Evolutionary conservation across 106 monocot genomes (phyloP).

Genomic region (Acorus calamus): DNA sequence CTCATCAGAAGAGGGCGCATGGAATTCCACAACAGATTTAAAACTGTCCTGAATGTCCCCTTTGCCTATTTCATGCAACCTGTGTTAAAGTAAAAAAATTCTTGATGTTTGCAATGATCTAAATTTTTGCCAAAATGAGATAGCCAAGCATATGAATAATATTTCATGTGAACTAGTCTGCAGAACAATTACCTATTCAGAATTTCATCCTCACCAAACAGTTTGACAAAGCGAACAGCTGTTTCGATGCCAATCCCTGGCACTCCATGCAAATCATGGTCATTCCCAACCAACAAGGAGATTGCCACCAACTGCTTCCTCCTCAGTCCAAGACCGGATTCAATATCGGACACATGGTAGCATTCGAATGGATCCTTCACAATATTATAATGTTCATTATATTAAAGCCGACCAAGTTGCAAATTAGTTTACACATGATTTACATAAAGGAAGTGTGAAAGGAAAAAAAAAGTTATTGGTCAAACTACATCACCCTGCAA

Average conservation of each 20-base stretch:
- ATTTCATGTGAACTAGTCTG: not conserved
- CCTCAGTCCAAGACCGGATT: constrained; percentile 68
- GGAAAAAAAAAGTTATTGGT: too few relatives aligned
- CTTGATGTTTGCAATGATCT: too few relatives aligned
- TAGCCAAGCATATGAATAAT: not conserved
- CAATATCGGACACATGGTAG: constrained; percentile 81
- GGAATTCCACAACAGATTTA: constrained; percentile 14
- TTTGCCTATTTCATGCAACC: constrained; percentile 67
- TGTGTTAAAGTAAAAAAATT: constrained; percentile 15
- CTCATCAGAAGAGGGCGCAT: constrained; percentile 11
- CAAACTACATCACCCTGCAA: too few relatives aligned
- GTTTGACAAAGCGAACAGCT: constrained; percentile 73
- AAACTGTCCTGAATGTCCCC: constrained; percentile 11
- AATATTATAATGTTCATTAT: constrained; percentile 12
- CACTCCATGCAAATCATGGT: constrained; percentile 74
- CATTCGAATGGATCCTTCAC: constrained; percentile 93
- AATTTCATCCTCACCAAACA: constrained; percentile 67
- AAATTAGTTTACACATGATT: too few relatives aligned
- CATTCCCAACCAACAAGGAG: constrained; percentile 75
- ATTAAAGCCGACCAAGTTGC: too few relatives aligned
- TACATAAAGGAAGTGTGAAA: too few relatives aligned
- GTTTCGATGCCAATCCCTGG: constrained; percentile 81
- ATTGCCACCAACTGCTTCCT: constrained; percentile 85
- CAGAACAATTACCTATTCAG: constrained; percentile 50
- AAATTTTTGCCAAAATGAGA: too few relatives aligned